Conservation (phyloP, 805 yeast genomes). For the Schwanniomyces polymorphus region DNA sequence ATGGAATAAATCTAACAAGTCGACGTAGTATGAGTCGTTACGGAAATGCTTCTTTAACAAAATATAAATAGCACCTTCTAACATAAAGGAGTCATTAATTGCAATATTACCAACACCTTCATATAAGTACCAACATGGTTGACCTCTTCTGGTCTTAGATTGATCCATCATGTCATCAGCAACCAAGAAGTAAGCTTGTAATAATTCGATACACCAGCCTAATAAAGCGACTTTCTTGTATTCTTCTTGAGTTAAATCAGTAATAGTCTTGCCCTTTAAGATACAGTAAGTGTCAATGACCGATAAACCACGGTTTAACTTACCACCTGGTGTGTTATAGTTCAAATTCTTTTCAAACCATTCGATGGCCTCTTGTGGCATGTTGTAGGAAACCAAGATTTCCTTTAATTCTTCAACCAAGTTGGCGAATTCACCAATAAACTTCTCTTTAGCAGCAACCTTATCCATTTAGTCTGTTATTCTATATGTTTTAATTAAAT, state of each 20-base stretch:
- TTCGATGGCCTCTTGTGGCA: constrained; percentile 80
- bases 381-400: constrained; percentile 64
- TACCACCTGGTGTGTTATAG: constrained; percentile 96
- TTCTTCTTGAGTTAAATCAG: constrained; percentile 65
- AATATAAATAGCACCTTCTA: constrained; percentile 91
- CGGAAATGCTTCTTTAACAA: constrained; percentile 88
- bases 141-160: constrained; percentile 96
- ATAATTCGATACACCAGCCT: constrained; percentile 94
- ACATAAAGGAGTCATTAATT: constrained; percentile 94
- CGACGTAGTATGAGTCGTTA: constrained; percentile 78
- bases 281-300: constrained; percentile 91
- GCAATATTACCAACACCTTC: constrained; percentile 88
- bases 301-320: constrained; percentile 92
- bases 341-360: constrained; percentile 78
- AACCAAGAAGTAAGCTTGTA: constrained; percentile 95
- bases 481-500: background rate
- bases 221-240: constrained; percentile 83
- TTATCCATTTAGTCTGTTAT: constrained; percentile 21
- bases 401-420: constrained; percentile 74
- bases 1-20: constrained; percentile 90
- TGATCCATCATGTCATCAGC: constrained; percentile 99
- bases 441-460: constrained; percentile 49
- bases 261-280: constrained; percentile 57
- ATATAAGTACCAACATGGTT: constrained; percentile 93
- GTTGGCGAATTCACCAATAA: constrained; percentile 68